Conservation (phyloP, 129 eudicot genomes). For the Chrysanthemum seticuspe region DNA sequence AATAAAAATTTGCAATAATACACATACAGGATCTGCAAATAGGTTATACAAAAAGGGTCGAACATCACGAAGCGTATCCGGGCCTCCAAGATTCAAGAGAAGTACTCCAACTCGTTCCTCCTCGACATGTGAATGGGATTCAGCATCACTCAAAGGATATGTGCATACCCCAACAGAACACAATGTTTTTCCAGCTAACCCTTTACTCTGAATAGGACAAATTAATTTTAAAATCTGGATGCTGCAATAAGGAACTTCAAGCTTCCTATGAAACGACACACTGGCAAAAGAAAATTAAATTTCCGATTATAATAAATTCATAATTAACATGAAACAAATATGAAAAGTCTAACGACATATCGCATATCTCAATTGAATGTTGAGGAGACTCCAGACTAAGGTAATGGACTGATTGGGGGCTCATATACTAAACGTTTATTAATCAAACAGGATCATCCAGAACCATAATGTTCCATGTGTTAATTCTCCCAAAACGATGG, state of each 20-base stretch:
- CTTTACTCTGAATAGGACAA: constrained; percentile 15
- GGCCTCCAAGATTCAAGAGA: constrained; percentile 85
- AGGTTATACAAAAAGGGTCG: constrained; percentile 79
- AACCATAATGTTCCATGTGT: no score
- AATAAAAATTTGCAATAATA: neutral
- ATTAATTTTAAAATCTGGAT: neutral
- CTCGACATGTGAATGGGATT: constrained; percentile 40
- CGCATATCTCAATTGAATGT: no score
- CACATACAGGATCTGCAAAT: constrained; percentile 86
- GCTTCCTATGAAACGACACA: constrained; percentile 25
- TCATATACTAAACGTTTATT: no score
- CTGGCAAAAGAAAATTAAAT: constrained; percentile 27
- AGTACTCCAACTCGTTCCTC: constrained; percentile 78
- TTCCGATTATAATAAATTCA: no score
- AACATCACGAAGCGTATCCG: constrained; percentile 79
- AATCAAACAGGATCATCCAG: no score
- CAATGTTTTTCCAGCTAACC: constrained; percentile 29
- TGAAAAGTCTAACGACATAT: no score
- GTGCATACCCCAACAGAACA: constrained; percentile 43
- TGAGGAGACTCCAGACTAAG: no score
- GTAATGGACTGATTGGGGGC: no score
- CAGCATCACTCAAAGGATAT: constrained; percentile 28
- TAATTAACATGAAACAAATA: no score
- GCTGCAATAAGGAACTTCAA: constrained; percentile 15
- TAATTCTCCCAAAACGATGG: no score